Evolutionary conservation across 2,329 filamentous ascomycete species (phyloP).

Genomic region (Ophioceras dolichostomum): DNA sequence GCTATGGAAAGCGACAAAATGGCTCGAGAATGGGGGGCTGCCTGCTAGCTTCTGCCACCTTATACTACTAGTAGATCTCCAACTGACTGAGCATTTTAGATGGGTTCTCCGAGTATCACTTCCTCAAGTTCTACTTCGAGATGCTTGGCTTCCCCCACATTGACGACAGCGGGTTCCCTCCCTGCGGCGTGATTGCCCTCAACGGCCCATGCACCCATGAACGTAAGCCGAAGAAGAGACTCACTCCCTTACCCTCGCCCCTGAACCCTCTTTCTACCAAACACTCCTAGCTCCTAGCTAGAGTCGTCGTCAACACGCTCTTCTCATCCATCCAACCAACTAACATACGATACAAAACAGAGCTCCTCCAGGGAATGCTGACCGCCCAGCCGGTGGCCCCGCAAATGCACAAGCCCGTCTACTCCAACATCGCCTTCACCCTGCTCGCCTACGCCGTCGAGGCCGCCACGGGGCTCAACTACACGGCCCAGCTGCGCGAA

Average conservation of each 20-base stretch:
- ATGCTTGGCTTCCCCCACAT: slow-evolving; percentile 22
- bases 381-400: slow-evolving; percentile 15
- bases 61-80: too few relatives aligned
- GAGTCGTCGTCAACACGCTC: too few relatives aligned
- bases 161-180: slow-evolving; percentile 19
- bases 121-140: slow-evolving; percentile 20
- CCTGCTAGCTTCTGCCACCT: too few relatives aligned
- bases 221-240: slow-evolving; percentile 17
- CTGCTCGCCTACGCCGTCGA: slow-evolving; percentile 22
- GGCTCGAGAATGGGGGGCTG: too few relatives aligned
- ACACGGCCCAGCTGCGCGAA: slow-evolving; percentile 7
- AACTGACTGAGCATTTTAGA: too few relatives aligned
- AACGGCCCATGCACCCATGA: slow-evolving; percentile 19
- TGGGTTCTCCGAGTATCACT: slow-evolving; percentile 23
- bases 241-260: too few relatives aligned
- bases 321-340: too few relatives aligned
- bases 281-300: too few relatives aligned
- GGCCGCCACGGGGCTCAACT: slow-evolving; percentile 15
- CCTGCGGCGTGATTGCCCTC: slow-evolving; percentile 21
- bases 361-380: slow-evolving; percentile 18
- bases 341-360: slow-evolving; percentile 14
- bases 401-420: slow-evolving; percentile 20
- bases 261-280: too few relatives aligned
- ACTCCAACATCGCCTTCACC: slow-evolving; percentile 27
- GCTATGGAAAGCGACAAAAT: too few relatives aligned